Evolutionary conservation across 2,329 filamentous ascomycete genomes (phyloP).

Genomic region (Corniculantispora saksenae): DNA sequence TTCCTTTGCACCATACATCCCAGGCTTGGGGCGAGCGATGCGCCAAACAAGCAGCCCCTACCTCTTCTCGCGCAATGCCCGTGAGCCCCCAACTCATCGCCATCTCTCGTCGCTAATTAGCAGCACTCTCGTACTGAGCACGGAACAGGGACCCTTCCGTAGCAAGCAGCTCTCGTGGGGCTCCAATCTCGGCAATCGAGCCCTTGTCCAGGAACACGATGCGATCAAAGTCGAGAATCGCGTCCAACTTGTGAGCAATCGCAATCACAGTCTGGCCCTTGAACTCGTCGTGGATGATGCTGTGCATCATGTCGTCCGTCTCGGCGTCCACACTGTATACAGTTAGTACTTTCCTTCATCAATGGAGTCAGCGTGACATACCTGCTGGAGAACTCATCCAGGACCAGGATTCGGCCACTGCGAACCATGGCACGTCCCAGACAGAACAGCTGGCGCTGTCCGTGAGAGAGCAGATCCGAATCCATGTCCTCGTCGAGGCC

Average conservation of each 20-base stretch:
- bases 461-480: constrained; percentile 38
- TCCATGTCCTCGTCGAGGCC: constrained; percentile 39
- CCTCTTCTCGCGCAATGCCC: too few species aligned
- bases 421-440: constrained; percentile 38
- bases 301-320: constrained; percentile 36
- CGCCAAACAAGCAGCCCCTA: too few species aligned
- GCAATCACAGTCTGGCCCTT: constrained; percentile 52
- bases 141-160: constrained; percentile 9
- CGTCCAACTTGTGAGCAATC: constrained; percentile 44
- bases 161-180: constrained; percentile 8
- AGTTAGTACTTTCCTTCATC: background rate
- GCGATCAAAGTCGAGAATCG: constrained; percentile 52
- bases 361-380: background rate
- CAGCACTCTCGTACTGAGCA: constrained; percentile 7
- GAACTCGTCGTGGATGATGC: constrained; percentile 35
- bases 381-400: constrained; percentile 41
- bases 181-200: constrained; percentile 9
- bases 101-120: background rate
- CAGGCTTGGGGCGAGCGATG: too few species aligned
- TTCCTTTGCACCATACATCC: too few species aligned
- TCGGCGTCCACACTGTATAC: constrained; percentile 34
- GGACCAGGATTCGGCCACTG: constrained; percentile 36
- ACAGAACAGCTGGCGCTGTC: constrained; percentile 48
- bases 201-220: constrained; percentile 64
- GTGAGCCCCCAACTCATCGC: background rate